phyloP scores from a whole-genome alignment of 257 asterid genomes.

The Plectranthus barbatus region DNA sequence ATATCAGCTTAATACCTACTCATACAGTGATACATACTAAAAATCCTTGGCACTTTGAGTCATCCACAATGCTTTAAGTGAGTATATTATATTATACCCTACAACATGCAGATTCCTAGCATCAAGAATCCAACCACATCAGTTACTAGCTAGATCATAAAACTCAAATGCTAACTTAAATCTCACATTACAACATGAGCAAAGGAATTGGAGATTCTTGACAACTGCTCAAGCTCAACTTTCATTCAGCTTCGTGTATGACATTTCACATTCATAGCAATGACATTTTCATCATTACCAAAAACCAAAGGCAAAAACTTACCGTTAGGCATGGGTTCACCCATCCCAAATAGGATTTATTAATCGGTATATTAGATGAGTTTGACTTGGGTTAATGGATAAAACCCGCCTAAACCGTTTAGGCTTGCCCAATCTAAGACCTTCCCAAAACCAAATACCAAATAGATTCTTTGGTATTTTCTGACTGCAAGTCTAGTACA shows the following conservation, averaged over 20 bases:
- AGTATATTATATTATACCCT: background rate
- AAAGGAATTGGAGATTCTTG: background rate
- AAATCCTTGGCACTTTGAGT: too few species aligned
- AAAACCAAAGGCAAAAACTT: too few species aligned
- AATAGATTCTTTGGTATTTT: background rate
- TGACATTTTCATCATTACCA: background rate
- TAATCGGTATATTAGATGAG: too few species aligned
- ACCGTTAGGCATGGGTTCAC: too few species aligned
- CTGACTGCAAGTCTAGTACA: background rate
- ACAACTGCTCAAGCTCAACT: background rate
- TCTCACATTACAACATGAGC: background rate
- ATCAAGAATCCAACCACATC: background rate
- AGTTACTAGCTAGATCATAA: background rate
- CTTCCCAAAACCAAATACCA: too few species aligned
- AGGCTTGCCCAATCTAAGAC: too few species aligned
- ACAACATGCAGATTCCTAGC: background rate
- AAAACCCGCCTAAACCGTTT: too few species aligned
- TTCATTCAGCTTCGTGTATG: background rate
- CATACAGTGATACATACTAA: background rate
- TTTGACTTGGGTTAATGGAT: too few species aligned
- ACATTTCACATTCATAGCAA: constrained; percentile 1
- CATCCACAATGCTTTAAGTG: background rate
- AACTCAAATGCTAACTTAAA: too few species aligned
- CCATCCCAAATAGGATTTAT: too few species aligned
- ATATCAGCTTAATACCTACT: background rate